Evolutionary conservation across 31 red algal genomes (phyloP).

Genomic region (Asparagopsis taxiformis): DNA sequence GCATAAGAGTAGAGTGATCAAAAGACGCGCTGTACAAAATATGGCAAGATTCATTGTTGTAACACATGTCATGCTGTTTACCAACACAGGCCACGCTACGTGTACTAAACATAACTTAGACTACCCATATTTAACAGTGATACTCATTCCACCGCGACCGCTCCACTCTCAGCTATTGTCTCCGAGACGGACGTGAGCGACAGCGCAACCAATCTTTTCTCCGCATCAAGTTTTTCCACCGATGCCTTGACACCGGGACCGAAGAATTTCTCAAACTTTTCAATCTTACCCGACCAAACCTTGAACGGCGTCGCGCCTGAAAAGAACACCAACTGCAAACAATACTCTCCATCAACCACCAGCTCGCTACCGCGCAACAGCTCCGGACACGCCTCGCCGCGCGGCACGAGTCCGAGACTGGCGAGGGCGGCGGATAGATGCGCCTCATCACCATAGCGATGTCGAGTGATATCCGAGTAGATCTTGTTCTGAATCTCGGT

Average conservation of each 20-base stretch:
- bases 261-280: slow-evolving; percentile 82
- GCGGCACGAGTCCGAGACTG: slow-evolving; percentile 78
- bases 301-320: slow-evolving; percentile 67
- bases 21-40: too few species aligned
- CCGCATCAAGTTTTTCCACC: slow-evolving; percentile 52
- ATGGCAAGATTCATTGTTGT: too few species aligned
- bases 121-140: background rate
- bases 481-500: slow-evolving; percentile 90
- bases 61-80: too few species aligned
- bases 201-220: slow-evolving; percentile 75
- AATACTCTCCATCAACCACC: slow-evolving; percentile 58
- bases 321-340: slow-evolving; percentile 63
- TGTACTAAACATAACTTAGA: too few species aligned
- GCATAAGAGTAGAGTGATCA: too few species aligned
- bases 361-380: slow-evolving; percentile 53
- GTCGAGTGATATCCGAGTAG: slow-evolving; percentile 89
- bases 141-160: background rate
- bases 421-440: slow-evolving; percentile 72
- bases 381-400: slow-evolving; percentile 77
- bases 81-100: too few species aligned
- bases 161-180: background rate
- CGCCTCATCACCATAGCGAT: slow-evolving; percentile 93
- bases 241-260: slow-evolving; percentile 61
- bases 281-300: slow-evolving; percentile 49
- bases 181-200: slow-evolving; percentile 26